These are phyloP conservation scores for Globisporangium middletonii DNA, from an alignment of 352 stramenopile genomes.

Conservation along the genomic window DNA sequence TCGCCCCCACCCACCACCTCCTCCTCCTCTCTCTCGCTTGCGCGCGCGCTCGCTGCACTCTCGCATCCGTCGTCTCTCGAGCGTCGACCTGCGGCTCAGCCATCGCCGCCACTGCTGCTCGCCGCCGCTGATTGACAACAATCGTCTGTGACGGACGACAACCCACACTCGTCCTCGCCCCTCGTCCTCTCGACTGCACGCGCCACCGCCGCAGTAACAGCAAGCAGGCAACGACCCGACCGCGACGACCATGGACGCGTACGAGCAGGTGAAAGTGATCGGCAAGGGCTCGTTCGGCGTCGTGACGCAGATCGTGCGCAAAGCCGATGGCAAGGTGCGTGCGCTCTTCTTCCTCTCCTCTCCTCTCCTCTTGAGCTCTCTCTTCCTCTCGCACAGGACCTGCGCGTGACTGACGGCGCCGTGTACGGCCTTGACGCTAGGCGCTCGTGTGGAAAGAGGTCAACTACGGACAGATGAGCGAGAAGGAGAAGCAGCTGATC, in stretches of 20 bases:
- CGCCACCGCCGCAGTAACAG: neutral
- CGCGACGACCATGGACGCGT: slow-evolving; percentile 66
- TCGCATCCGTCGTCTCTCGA: no score
- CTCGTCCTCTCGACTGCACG: no score
- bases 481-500: slow-evolving; percentile 93
- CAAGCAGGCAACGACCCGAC: neutral
- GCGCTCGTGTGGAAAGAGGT: slow-evolving; percentile 91
- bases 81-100: no score
- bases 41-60: no score
- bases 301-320: slow-evolving; percentile 87
- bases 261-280: slow-evolving; percentile 87
- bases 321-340: slow-evolving; percentile 80
- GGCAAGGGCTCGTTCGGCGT: slow-evolving; percentile 90
- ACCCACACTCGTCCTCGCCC: no score
- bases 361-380: neutral
- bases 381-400: neutral
- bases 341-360: neutral
- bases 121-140: no score
- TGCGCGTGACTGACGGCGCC: neutral
- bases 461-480: slow-evolving; percentile 90
- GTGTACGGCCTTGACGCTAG: slow-evolving; percentile 16
- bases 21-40: no score
- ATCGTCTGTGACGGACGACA: no score
- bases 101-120: no score
- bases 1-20: no score